Evolutionary conservation across 2,329 filamentous ascomycete genomes (phyloP), one percentile per base, ranked within the genome.

Genomic region (Stachybotrys echinatus): DNA sequence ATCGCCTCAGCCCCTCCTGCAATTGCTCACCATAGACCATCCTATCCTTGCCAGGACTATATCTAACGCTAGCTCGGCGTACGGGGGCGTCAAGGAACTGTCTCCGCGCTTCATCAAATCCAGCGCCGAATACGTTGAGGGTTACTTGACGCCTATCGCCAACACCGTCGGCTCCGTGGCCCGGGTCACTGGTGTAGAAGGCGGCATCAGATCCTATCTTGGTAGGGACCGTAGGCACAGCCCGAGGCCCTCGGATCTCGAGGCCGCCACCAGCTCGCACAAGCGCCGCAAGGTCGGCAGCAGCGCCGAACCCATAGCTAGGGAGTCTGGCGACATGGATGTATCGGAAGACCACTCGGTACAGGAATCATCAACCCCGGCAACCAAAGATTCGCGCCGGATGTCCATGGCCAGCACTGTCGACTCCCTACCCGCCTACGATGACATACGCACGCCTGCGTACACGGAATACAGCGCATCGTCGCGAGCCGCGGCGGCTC

Each of bases 91-190:
- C 12, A 96, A 97, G 69, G 89, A 92, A 58, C 95, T 92, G 61
- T 95, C 90, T 2, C 91, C 92, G 0, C 81, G 88, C 2, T 89
- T 96, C 64, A 34, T 34, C 27, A 91, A 89, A 66, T 88, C 88
- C n/a, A 83, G 91, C 53, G 92, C 89, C 45, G 90, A 96, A 65
- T 90, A 95, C 60, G 85, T 96, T 19, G 92, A 97, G 67, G 86
- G 89, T 44, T 92, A 89, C 58, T 83, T 96, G 47, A 89, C 87
- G 2, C 91, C 90, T 2, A 83, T 96, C 48, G 89, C 89, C 48
- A 94, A 89, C 62, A 94, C 89, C 0, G 88, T 96, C 23, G 88
- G 89, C 14, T 88, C 84, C 1, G 88, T 96, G 6, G 87, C 90
- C 23, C 83, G 89, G 23, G 85, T 85, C 27, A 96, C 92, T 1